A percentile compares a stretch with the other conserved stretches of the same genome.
phyloP scores from a whole-genome alignment of 2,329 filamentous ascomycete species.

The Diaporthe aspalathi region DNA sequence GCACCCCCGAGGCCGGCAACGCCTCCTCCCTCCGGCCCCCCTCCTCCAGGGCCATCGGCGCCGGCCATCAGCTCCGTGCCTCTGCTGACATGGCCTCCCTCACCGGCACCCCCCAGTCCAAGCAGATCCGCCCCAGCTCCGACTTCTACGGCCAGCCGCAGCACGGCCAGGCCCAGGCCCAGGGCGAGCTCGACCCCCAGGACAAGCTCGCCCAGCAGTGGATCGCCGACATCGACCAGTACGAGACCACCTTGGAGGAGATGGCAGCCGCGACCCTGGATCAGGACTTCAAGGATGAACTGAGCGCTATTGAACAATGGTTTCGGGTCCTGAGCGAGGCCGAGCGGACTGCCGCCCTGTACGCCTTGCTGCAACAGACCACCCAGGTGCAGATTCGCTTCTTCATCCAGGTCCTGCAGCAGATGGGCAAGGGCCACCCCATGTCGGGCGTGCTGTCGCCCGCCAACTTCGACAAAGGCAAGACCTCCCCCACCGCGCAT shows the following conservation, averaged over 20 bases:
- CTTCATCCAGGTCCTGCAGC: constrained; percentile 98
- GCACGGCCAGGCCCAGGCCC: constrained; percentile 74
- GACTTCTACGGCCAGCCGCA: constrained; percentile 90
- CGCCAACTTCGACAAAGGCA: constrained; percentile 96
- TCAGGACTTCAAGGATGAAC: constrained; percentile 99
- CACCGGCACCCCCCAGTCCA: constrained; percentile 70
- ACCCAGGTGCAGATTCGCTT: constrained; percentile 99
- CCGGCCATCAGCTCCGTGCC: constrained; percentile 87
- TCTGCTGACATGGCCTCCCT: constrained; percentile 96
- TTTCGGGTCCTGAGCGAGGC: constrained; percentile 97
- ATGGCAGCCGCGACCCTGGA: constrained; percentile 99
- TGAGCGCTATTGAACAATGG: constrained; percentile 99
- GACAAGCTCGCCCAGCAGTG: constrained; percentile 97
- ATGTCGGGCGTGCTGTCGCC: constrained; percentile 96
- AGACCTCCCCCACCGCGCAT: constrained; percentile 43
- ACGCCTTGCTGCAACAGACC: constrained; percentile 96
- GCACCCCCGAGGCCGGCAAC: constrained; percentile 91
- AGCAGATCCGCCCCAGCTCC: constrained; percentile 91
- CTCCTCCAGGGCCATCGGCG: constrained; percentile 79
- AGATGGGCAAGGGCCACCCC: constrained; percentile 98
- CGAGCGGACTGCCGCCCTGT: constrained; percentile 93
- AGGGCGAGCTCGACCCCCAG: constrained; percentile 80
- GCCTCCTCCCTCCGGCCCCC: constrained; percentile 86
- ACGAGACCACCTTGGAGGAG: constrained; percentile 97
- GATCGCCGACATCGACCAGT: constrained; percentile 99